Evolutionary conservation across 148 eudicot species (phyloP).

Genomic region (Fagopyrum tataricum): DNA sequence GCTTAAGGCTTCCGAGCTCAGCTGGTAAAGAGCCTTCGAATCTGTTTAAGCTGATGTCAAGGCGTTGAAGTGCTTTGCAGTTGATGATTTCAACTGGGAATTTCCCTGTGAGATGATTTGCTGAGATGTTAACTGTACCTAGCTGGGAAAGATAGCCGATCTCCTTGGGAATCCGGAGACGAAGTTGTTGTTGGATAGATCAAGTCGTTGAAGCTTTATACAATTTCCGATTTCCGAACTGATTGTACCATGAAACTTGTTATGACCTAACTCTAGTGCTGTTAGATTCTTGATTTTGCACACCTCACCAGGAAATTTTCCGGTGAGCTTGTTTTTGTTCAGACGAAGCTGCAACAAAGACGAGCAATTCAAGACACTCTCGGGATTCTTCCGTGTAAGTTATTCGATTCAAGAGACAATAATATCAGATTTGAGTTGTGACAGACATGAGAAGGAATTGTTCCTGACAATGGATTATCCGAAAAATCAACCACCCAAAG

Average conservation of each 20-base stretch:
- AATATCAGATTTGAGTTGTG: constrained; percentile 51
- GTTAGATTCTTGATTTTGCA: constrained; percentile 65
- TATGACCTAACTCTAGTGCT: constrained; percentile 72
- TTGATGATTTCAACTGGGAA: constrained; percentile 55
- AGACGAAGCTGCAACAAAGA: constrained; percentile 76
- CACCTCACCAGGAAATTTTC: constrained; percentile 61
- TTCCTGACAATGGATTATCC: constrained; percentile 54
- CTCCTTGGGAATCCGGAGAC: constrained; percentile 52
- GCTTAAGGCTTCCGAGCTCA: constrained; percentile 63
- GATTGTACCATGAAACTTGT: constrained; percentile 69
- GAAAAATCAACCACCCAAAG: constrained; percentile 94
- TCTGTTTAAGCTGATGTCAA: constrained; percentile 72
- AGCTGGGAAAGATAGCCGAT: constrained; percentile 56
- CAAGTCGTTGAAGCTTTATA: constrained; percentile 67
- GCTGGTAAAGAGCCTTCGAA: constrained; percentile 47
- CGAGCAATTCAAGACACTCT: constrained; percentile 47
- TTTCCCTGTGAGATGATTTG: constrained; percentile 50
- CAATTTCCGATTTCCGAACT: constrained; percentile 66
- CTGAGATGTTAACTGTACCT: constrained; percentile 79
- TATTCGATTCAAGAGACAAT: constrained; percentile 59
- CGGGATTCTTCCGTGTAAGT: constrained; percentile 67
- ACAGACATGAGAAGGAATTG: constrained; percentile 68
- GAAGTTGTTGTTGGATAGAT: constrained; percentile 71
- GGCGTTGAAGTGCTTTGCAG: constrained; percentile 83
- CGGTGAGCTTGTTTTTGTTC: constrained; percentile 42